Base-by-base conservation (phyloP, 345 rosid genomes). In the Nasturtium officinale region DNA sequence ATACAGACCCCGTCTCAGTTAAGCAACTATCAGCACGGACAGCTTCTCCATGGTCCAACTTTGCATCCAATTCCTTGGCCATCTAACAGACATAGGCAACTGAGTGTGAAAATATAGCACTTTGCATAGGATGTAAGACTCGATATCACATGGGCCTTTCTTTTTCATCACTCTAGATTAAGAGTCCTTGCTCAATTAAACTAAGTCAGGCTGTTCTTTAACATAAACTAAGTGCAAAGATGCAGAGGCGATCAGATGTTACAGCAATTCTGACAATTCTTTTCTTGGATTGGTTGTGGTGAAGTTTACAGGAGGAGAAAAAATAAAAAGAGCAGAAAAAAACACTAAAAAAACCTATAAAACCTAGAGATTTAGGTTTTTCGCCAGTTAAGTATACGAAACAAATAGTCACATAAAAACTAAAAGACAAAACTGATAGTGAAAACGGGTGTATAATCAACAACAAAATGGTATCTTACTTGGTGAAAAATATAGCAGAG, bases 41-140 rank as follows among this genome's bases (percentile, higher is more conserved):
- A 76, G 97, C 96, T 81, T 84, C 97, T 74, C 85, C 89, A 81
- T 85, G 99, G 79, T 95, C 99, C 83, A 95, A 69, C 76, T 62
- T 82, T 43, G 87, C 96, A 84, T 95, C 99, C 86, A 95, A 78
- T 70, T 95, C 97, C 74, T 85, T 95, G 43, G 99, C 99, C 99
- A 95, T 91, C 99, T 95, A 82, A 65, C 83, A 72, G 74, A 73
- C 76, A 71, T 51, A 77, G 18, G 51, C 38, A 59, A 72, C 18
- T 12, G 21, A 9, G 3, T 43, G 46, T 66, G 33, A 78, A 61
- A 66, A 28, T 61, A 45, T 67, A 51, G 29, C 17, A 57, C 32
- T 37, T 32, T 9, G 12, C 42, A 53, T 7, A 20, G 47, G 37
- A 69, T 73, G 37, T 65, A 55, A 30, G 20, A 21, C 23, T 20